Conservation (phyloP, 2,329 filamentous ascomycete species). For the Celoporthe dispersa region DNA sequence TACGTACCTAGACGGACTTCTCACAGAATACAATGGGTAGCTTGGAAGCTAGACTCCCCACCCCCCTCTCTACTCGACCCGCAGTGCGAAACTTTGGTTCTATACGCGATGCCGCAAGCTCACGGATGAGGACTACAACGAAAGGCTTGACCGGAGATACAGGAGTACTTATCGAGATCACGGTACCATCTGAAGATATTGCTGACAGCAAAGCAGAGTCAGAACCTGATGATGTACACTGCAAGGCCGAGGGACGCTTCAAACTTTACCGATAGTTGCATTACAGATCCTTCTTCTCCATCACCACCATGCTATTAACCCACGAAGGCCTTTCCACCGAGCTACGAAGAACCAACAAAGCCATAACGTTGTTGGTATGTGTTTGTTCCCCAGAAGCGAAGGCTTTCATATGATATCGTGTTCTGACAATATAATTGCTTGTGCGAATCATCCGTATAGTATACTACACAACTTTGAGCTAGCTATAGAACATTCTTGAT, state of each 20-base stretch:
- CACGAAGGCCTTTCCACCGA: neutral
- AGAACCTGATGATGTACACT: neutral
- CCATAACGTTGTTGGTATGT: neutral
- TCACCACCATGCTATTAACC: neutral
- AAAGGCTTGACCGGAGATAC: constrained; percentile 27
- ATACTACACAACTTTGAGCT: no score
- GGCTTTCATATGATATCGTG: neutral
- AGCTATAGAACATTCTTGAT: neutral
- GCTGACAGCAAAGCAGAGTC: neutral
- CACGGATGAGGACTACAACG: neutral
- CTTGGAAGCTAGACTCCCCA: neutral
- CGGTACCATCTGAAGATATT: neutral
- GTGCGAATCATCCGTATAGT: no score
- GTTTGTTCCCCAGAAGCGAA: neutral
- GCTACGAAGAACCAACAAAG: neutral
- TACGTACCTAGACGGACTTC: no score
- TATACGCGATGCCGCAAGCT: constrained; percentile 17
- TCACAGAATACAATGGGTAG: neutral
- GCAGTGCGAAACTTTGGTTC: constrained; percentile 27
- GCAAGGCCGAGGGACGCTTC: neutral
- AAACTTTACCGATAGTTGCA: neutral
- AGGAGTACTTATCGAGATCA: constrained; percentile 20
- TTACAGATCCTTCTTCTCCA: neutral
- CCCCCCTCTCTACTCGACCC: constrained; percentile 4
- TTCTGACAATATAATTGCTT: no score